Evolutionary conservation across 1,284 basidiomycete genomes (phyloP).

Genomic region (Tilletia caries): DNA sequence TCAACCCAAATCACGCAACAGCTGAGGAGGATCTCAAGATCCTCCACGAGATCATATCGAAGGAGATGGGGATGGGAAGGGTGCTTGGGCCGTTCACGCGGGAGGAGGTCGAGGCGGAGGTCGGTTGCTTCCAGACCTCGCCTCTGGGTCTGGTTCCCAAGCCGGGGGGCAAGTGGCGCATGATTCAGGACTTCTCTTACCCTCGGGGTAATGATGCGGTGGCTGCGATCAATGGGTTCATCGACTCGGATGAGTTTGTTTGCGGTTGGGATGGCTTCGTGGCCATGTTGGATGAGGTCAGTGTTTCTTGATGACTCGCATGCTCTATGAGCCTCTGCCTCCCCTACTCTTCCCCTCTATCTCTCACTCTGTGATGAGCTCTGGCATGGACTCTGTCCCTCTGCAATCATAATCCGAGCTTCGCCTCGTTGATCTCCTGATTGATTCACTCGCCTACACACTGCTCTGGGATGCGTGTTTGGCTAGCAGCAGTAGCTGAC

Average conservation of each 20-base stretch:
- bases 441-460: too few relatives aligned
- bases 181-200: not conserved
- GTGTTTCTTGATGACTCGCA: too few relatives aligned
- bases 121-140: not conserved
- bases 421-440: too few relatives aligned
- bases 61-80: not conserved
- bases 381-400: too few relatives aligned
- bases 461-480: too few relatives aligned
- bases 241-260: not conserved
- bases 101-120: not conserved
- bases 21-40: not conserved
- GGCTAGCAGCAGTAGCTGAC: too few relatives aligned
- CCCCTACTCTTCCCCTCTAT: too few relatives aligned
- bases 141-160: not conserved
- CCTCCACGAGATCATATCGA: not conserved
- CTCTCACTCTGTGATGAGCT: too few relatives aligned
- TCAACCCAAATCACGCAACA: not conserved
- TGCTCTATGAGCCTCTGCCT: too few relatives aligned
- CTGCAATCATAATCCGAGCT: too few relatives aligned
- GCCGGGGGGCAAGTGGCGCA: not conserved
- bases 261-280: not conserved
- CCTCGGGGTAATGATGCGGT: not conserved
- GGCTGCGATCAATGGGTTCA: not conserved
- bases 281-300: too few relatives aligned
- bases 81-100: not conserved